Conservation (phyloP, 2,329 filamentous ascomycete genomes). For the Thielaviopsis cerberus region DNA sequence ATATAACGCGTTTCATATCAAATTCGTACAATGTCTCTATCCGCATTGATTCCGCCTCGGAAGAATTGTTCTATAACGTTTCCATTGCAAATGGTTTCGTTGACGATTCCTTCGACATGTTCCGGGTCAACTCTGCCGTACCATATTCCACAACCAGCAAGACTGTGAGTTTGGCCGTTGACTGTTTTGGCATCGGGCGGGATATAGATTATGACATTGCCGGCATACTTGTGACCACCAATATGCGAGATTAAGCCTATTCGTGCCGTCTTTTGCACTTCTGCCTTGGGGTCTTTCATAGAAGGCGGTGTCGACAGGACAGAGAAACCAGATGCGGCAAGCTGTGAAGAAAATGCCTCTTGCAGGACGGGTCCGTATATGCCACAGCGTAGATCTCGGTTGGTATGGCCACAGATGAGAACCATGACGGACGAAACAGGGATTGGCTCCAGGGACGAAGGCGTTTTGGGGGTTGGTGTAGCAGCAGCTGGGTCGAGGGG, state of each 20-base stretch:
- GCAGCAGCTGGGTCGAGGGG: neutral
- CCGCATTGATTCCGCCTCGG: constrained; percentile 44
- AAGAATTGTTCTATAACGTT: constrained; percentile 53
- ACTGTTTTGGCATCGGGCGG: constrained; percentile 30
- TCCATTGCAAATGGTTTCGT: constrained; percentile 49
- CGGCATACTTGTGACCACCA: constrained; percentile 70
- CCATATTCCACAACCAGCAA: constrained; percentile 61
- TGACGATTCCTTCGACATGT: constrained; percentile 58
- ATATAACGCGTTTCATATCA: neutral
- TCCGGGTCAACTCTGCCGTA: constrained; percentile 60
- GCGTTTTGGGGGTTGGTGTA: constrained; percentile 30
- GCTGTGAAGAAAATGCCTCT: constrained; percentile 39
- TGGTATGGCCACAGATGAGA: constrained; percentile 73
- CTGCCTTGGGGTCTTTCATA: neutral
- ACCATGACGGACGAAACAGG: constrained; percentile 50
- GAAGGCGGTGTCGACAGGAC: constrained; percentile 21
- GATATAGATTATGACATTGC: constrained; percentile 67
- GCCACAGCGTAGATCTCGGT: constrained; percentile 67
- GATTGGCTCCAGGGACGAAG: constrained; percentile 28
- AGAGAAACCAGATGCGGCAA: constrained; percentile 30
- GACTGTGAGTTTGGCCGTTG: constrained; percentile 24
- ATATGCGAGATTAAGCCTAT: constrained; percentile 62
- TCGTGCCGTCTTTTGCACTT: constrained; percentile 26
- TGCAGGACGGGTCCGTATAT: constrained; percentile 56
- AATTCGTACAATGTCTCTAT: constrained; percentile 26